Evolutionary conservation across 139 green algal species (phyloP).

Genomic region (Micractinium conductrix): DNA sequence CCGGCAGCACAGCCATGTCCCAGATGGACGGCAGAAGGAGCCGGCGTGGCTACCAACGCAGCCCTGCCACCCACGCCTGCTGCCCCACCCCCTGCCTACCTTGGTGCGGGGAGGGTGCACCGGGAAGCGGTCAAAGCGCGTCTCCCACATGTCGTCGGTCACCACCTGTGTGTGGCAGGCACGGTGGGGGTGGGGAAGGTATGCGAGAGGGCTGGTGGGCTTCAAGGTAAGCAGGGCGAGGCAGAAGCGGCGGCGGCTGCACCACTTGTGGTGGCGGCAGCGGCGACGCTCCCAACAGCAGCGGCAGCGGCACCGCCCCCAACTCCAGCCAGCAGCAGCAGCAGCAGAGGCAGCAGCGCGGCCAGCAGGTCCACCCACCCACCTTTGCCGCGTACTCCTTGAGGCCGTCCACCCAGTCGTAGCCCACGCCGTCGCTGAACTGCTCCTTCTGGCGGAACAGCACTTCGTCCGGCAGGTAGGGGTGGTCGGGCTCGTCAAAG

Average conservation of each 20-base stretch:
- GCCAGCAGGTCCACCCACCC: neutral
- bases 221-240: neutral
- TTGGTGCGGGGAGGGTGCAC: slow-evolving; percentile 85
- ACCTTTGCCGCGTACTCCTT: slow-evolving; percentile 73
- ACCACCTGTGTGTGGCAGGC: slow-evolving; percentile 45
- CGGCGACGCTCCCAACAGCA: too few relatives aligned
- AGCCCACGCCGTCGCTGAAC: slow-evolving; percentile 96
- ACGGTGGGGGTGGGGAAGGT: neutral
- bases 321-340: too few relatives aligned
- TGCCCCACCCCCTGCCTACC: too few relatives aligned
- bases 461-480: slow-evolving; percentile 89
- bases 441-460: slow-evolving; percentile 99
- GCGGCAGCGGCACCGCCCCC: neutral
- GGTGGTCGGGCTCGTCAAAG: slow-evolving; percentile 90
- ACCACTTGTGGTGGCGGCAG: too few relatives aligned
- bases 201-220: neutral
- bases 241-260: neutral
- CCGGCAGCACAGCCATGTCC: too few relatives aligned
- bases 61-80: too few relatives aligned
- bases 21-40: too few relatives aligned
- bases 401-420: slow-evolving; percentile 88
- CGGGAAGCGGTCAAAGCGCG: slow-evolving; percentile 73
- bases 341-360: too few relatives aligned
- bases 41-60: too few relatives aligned
- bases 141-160: slow-evolving; percentile 71